Conservation (phyloP, 371 early-diverging fungal genomes). For the Umbelopsis sp. region DNA sequence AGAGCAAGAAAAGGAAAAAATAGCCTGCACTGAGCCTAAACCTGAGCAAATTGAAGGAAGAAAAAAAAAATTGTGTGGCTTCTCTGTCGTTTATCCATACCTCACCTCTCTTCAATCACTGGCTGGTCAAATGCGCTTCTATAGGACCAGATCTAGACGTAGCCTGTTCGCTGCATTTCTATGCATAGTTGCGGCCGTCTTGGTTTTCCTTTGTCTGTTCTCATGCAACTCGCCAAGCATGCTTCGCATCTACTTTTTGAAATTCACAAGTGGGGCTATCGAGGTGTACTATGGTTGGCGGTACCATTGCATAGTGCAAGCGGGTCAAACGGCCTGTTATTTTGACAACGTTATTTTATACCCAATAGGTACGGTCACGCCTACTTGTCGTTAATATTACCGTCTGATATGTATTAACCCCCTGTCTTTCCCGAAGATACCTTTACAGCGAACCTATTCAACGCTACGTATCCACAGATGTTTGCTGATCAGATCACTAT, state of each 20-base stretch:
- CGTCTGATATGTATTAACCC: not conserved
- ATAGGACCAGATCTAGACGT: not conserved
- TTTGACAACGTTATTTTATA: constrained; percentile 3
- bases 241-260: constrained; percentile 15
- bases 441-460: not conserved
- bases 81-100: not conserved
- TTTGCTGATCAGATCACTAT: constrained; percentile 1
- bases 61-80: not conserved
- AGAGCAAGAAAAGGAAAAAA: too few species aligned
- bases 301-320: not conserved
- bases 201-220: not conserved
- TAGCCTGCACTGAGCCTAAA: too few species aligned
- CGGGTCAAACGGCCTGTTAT: not conserved
- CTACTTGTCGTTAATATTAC: not conserved
- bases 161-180: not conserved
- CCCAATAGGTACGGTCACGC: not conserved
- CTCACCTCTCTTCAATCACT: not conserved
- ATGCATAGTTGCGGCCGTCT: not conserved
- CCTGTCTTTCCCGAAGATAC: not conserved
- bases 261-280: not conserved
- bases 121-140: not conserved
- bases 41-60: too few species aligned
- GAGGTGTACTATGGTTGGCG: constrained; percentile 10
- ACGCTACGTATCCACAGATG: constrained; percentile 4
- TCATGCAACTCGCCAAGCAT: constrained; percentile 6